phyloP scores from a whole-genome alignment of 140 eudicot genomes.

The Erigeron philadelphicus region DNA sequence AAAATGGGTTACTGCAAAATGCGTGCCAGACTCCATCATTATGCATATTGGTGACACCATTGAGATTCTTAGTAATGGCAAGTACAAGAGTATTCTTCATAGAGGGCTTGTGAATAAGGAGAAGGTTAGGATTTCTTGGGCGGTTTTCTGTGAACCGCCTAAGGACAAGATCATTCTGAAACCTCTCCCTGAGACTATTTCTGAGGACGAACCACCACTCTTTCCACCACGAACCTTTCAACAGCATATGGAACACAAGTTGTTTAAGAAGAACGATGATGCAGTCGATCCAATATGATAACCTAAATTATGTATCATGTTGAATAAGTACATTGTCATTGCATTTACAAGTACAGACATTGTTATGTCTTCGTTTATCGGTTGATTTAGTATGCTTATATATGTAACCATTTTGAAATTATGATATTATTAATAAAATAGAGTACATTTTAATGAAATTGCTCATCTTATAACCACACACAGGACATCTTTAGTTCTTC shows the following conservation, averaged over 20 bases:
- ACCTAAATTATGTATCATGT: slow-evolving; percentile 6
- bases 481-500: neutral
- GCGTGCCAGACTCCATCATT: slow-evolving; percentile 81
- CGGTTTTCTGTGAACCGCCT: slow-evolving; percentile 90
- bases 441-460: neutral
- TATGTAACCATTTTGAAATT: neutral
- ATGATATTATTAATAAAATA: neutral
- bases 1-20: slow-evolving; percentile 82
- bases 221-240: slow-evolving; percentile 81
- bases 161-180: slow-evolving; percentile 75
- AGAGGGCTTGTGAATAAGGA: slow-evolving; percentile 89
- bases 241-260: slow-evolving; percentile 72
- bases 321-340: neutral
- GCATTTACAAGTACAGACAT: neutral
- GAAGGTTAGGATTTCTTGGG: slow-evolving; percentile 93
- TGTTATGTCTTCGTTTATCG: slow-evolving; percentile 8
- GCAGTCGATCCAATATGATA: slow-evolving; percentile 21
- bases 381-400: slow-evolving; percentile 1
- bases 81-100: slow-evolving; percentile 85
- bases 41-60: slow-evolving; percentile 88
- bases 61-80: slow-evolving; percentile 92
- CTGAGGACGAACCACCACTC: slow-evolving; percentile 62
- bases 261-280: slow-evolving; percentile 55
- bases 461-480: slow-evolving; percentile 5
- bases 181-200: slow-evolving; percentile 76